Evolutionary conservation across 2,329 filamentous ascomycete genomes (phyloP), one percentile per base, ranked within the genome.

Genomic region (Lasiodiplodia hormozganensis): DNA sequence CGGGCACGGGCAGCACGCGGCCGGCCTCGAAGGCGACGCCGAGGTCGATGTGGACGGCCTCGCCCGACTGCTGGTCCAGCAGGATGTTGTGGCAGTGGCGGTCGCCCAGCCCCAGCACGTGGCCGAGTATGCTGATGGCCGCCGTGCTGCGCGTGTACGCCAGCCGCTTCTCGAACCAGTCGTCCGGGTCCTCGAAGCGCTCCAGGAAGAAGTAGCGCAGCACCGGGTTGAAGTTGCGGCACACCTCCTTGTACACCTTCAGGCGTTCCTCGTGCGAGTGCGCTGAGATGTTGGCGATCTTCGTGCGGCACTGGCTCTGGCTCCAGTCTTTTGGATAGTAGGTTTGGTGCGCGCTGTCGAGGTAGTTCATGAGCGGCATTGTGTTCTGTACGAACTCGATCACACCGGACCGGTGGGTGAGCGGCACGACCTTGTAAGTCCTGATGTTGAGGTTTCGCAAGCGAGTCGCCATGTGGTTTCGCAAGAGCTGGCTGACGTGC

Each of bases 161-260:
- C 11, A 97, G 87, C 7, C 96, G 89, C 73, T 90, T 92, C 69
- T 88, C 87, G 75, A 97, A 99, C 96, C 96, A 99, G 73, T 97
- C 94, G 76, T 99, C 95, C 0, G 96, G 96, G 71, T 97, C 93
- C 64, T 90, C 86, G 77, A 97, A 99, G 70, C 92, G 89, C 78
- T 99, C 96, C 84, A 97, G 93, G 78, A 99, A 97, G 82, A 99
- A 99, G 82, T 94, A 97, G 68, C 92, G 89, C 90, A 99, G 92
- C 4, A 98, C 96, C 0, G 96, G 96, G 70, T 94, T 92, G 78
- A 98, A 97, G 62, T 88, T 88, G 4, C 94, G 90, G 6, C 89
- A 90, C 2, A 97, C 90, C 70, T 89, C 90, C 62, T 90, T 89
- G 82, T 92, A 99, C 0, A 88, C 89, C 71, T 87, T 86, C 58